Base-by-base conservation (phyloP, 2,329 filamentous ascomycete species). In the Tolypocladium paradoxum region DNA sequence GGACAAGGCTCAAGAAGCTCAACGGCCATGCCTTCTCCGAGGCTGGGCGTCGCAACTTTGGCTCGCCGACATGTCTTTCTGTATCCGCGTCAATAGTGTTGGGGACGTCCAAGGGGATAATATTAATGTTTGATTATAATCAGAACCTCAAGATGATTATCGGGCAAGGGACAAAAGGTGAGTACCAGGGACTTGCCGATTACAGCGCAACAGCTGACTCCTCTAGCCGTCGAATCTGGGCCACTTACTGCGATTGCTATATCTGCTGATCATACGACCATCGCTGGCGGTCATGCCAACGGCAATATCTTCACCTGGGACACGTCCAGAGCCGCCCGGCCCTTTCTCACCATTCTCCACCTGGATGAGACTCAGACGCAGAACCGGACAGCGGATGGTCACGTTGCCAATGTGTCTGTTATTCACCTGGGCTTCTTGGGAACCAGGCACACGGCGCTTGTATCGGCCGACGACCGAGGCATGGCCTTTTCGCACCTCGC, bases 401-500 rank as follows among this genome's bases (percentile, higher is more conserved):
- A 99, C 71, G 73, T 93, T 22, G 78, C 83, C 6, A 87, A 86
- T 55, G 83, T 84, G 34, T 80, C 88, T 3, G 82, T 99, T 46
- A 83, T 93, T 7, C 91, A 99, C 68, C 71, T 99, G n/a, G 93
- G 92, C 0, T 99, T 99, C 65, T 76, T 99, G 6, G 93, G 92
- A 8, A 96, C 89, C 3, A 81, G 95, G 55, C 91, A 93, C 62
- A 99, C 93, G 16, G 93, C 95, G 4, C 76, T 99, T 6, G 91
- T 97, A 12, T 99, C 93, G 4, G 93, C 93, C 2, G 91, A 99
- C 69, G 88, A 95, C 62, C 83, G 83, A 49, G 93, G 95, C 22
- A 99, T 99, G 95, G 92, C 93, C 0, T 99, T 99, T 68, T 96
- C 93, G 3, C 95, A 99, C 69, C 79, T 99, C 11, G 95, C 93